Evolutionary conservation across 208 protist species (phyloP), one percentile per base, ranked within the genome.

Genomic region (Phytomonas sp.): DNA sequence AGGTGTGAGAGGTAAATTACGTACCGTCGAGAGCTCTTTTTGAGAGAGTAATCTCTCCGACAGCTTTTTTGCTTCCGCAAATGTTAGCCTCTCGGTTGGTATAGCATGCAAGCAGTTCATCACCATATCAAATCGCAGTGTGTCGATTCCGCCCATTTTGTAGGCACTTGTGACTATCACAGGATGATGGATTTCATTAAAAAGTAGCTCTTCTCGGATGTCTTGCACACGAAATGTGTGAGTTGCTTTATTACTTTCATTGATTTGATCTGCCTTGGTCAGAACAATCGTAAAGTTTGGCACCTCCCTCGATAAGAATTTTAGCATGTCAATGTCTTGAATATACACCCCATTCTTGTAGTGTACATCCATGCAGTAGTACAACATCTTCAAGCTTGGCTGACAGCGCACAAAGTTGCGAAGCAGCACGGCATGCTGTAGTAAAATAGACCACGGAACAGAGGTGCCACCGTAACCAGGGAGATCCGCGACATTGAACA

Each of bases 291-390:
- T 96, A 66, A 94, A 94, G 72, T 94, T 93, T 30, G 91, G 91
- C 29, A 96, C 81, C 67, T 96, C 91, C 30, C 81, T 77, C 7
- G 79, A 67, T 36, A 96, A 79, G 72, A 96, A 96, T 29, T 78
- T 76, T 15, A 96, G 79, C n/a, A 92, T 82, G 76, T 96, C 91
- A 62, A 93, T 80, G 65, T 96, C 91, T 70, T 93, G 91, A 9
- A 93, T 66, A 71, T 92, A 96, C 11, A 96, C 66, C 6, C 91
- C 91, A 62, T 94, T 70, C 62, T 87, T 89, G 73, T 90, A 91
- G 72, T 92, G 80, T n/a, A 91, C 86, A 72, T 96, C 91, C 84
- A 96, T 89, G 78, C 86, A 93, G 73, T 96, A 96, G 77, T 96
- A 96, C 0, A 96, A 70, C 91, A 96, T 96, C 71, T 96, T 96